phyloP scores from a whole-genome alignment of 140 eudicot genomes.

The Ambrosia hybrid region DNA sequence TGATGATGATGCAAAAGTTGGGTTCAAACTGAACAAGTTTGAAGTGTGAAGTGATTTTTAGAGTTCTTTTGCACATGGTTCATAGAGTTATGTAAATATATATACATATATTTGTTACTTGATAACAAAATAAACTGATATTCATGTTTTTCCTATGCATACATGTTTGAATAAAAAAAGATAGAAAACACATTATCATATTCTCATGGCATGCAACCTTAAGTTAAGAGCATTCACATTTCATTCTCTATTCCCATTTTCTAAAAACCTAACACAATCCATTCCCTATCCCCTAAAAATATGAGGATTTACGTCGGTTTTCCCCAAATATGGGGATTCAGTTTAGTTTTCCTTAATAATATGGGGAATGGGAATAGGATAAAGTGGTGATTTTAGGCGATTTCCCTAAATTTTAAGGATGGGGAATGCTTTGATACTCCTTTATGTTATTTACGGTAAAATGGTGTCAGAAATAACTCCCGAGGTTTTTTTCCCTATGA shows the following conservation, averaged over 20 bases:
- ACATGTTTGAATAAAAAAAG: background rate
- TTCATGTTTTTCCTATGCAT: background rate
- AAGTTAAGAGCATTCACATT: too few relatives aligned
- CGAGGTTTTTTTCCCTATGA: too few relatives aligned
- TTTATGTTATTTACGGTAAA: background rate
- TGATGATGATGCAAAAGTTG: background rate
- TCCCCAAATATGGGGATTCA: too few relatives aligned
- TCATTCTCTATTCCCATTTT: too few relatives aligned
- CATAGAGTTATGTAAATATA: slow-evolving; percentile 9
- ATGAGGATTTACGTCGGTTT: too few relatives aligned
- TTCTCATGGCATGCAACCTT: background rate
- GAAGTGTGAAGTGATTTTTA: background rate
- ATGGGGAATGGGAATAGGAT: too few relatives aligned
- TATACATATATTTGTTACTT: background rate
- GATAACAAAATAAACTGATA: background rate
- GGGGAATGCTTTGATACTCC: background rate
- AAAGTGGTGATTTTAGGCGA: too few relatives aligned
- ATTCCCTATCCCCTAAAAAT: too few relatives aligned
- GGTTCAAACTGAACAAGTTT: background rate
- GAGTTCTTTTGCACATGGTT: background rate
- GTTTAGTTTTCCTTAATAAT: too few relatives aligned
- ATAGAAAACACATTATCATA: background rate
- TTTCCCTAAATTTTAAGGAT: too few relatives aligned
- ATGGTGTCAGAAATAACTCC: background rate
- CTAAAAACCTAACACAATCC: too few relatives aligned